Evolutionary conservation across 768 basidiomycete genomes (phyloP).

Genomic region (Leccinum boreale): DNA sequence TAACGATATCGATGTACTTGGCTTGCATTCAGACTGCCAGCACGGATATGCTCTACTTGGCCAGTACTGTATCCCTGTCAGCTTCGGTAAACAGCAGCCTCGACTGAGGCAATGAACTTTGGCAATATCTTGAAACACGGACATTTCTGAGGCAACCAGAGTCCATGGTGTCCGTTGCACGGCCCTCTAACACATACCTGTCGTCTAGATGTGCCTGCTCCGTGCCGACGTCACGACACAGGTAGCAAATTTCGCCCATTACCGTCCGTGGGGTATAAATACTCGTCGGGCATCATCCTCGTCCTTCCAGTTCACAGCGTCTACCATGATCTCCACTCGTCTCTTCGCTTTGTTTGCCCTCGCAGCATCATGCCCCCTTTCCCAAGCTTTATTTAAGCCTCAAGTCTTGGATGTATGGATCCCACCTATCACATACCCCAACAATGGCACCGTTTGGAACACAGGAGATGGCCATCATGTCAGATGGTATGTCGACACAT

Average conservation of each 20-base stretch:
- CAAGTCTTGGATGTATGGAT: conserved; percentile 22
- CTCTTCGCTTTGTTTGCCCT: conserved; percentile 10
- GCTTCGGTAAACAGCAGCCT: not conserved
- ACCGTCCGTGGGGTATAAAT: conserved; percentile 3
- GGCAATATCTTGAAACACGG: not conserved
- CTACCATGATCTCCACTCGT: conserved; percentile 1
- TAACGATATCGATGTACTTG: not conserved
- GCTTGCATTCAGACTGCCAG: not conserved
- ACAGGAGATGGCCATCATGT: conserved; percentile 16
- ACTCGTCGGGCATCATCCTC: not conserved
- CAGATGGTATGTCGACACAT: conserved; percentile 25
- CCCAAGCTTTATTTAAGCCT: not conserved
- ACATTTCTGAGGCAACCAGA: not conserved
- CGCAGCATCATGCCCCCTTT: conserved; percentile 9
- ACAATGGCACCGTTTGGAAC: conserved; percentile 21
- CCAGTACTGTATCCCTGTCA: not conserved
- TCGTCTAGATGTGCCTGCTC: not conserved
- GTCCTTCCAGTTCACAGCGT: not conserved
- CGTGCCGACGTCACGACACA: not conserved
- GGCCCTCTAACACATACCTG: not conserved
- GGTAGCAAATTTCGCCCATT: not conserved
- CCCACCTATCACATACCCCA: conserved; percentile 27
- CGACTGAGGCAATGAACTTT: not conserved
- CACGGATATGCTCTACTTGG: not conserved
- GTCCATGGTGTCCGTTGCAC: not conserved